Conservation (phyloP, 192 early-diverging fungal species). For the Spizellomyces punctatus region DNA sequence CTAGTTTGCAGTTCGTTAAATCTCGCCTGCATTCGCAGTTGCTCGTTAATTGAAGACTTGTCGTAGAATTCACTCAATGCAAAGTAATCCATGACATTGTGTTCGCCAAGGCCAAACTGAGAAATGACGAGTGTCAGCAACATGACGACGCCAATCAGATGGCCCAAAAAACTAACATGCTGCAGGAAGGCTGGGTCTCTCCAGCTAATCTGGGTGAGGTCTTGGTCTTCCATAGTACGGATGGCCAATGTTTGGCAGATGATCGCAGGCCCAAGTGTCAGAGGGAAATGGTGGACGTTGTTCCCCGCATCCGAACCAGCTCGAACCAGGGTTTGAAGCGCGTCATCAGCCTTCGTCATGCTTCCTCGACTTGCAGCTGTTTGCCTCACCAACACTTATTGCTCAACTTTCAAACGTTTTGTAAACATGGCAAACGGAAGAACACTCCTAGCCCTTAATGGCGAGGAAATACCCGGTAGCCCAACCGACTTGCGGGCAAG, state of each 20-base stretch:
- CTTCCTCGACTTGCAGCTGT: not conserved
- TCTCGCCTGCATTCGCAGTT: constrained; percentile 51
- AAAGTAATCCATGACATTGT: constrained; percentile 54
- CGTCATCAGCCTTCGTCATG: not conserved
- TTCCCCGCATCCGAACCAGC: not conserved
- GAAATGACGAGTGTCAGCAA: too few species aligned
- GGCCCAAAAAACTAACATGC: constrained; percentile 13
- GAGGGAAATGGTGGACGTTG: not conserved
- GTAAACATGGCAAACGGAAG: not conserved
- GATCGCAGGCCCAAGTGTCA: not conserved
- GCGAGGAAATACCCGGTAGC: constrained; percentile 5
- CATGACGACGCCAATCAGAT: not conserved
- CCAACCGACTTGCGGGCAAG: constrained; percentile 28
- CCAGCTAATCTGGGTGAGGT: constrained; percentile 47
- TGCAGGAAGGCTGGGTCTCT: constrained; percentile 55
- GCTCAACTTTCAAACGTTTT: not conserved
- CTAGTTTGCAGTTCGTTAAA: constrained; percentile 47
- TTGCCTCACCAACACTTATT: not conserved
- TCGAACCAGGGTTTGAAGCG: not conserved
- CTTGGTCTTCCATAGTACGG: constrained; percentile 26
- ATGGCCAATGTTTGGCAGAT: not conserved
- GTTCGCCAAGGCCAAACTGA: constrained; percentile 44
- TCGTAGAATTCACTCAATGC: constrained; percentile 52
- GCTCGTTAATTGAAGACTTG: constrained; percentile 48
- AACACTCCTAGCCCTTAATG: not conserved